Conservation (phyloP, 345 rosid species). For the Firmiana major region DNA sequence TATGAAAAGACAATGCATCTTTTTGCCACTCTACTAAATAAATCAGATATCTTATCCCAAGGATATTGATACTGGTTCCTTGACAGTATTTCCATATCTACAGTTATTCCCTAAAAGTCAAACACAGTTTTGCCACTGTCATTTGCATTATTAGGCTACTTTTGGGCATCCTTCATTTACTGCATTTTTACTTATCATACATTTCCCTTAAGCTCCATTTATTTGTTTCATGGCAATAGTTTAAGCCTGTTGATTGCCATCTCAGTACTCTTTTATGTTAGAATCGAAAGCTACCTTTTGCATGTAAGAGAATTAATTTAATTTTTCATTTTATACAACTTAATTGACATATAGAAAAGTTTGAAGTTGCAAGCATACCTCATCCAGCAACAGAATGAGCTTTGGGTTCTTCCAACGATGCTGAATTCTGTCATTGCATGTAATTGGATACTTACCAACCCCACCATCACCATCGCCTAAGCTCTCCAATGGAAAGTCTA, state of each 20-base stretch:
- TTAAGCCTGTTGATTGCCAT: neutral
- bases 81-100: constrained; percentile 3
- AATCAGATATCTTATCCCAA: constrained; percentile 30
- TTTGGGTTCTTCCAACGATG: constrained; percentile 31
- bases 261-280: neutral
- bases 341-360: neutral
- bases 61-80: constrained; percentile 29
- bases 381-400: constrained; percentile 36
- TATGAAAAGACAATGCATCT: constrained; percentile 49
- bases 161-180: too few relatives aligned
- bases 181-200: too few relatives aligned
- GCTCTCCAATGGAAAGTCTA: constrained; percentile 16
- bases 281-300: neutral
- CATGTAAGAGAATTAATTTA: neutral
- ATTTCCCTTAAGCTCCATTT: neutral
- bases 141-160: neutral
- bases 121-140: neutral
- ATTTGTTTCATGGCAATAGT: neutral
- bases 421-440: constrained; percentile 25
- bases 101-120: neutral
- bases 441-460: constrained; percentile 18
- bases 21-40: constrained; percentile 19
- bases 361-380: constrained; percentile 25
- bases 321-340: neutral
- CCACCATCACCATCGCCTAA: constrained; percentile 14